Percentiles rank a stretch among this genome's conserved stretches.
These are phyloP conservation scores for Apiotrichum laibachii DNA, from an alignment of 1,284 basidiomycete species.

Conservation along the genomic window DNA sequence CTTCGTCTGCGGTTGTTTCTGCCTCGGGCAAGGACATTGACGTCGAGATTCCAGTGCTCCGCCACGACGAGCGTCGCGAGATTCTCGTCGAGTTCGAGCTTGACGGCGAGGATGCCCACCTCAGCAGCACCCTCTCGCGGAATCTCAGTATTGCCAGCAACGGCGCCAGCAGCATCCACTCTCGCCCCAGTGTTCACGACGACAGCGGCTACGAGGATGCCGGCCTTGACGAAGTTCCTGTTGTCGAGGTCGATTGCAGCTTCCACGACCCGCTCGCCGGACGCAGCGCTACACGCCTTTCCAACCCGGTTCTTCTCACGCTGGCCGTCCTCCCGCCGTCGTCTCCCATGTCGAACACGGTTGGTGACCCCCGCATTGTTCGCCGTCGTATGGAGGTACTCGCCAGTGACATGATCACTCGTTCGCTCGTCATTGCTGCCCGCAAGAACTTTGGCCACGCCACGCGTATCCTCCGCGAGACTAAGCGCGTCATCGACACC, in stretches of 20 bases:
- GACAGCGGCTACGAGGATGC: conserved; percentile 63
- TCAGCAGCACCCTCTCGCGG: background rate
- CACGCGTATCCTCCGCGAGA: conserved; percentile 80
- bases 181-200: conserved; percentile 3
- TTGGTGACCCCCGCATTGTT: conserved; percentile 78
- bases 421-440: conserved; percentile 81
- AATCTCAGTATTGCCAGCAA: conserved; percentile 7
- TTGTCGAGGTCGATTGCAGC: conserved; percentile 84
- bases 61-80: conserved; percentile 88
- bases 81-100: conserved; percentile 91
- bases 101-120: conserved; percentile 48
- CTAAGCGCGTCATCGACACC: conserved; percentile 78
- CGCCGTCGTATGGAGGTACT: conserved; percentile 90
- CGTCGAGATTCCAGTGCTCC: conserved; percentile 86
- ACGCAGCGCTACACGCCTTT: conserved; percentile 76
- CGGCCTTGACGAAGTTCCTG: conserved; percentile 89
- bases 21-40: conserved; percentile 88
- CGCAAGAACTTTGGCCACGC: conserved; percentile 82
- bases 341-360: conserved; percentile 55
- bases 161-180: background rate
- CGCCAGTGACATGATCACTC: conserved; percentile 89
- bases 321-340: conserved; percentile 72
- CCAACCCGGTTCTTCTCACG: conserved; percentile 82
- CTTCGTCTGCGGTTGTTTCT: conserved; percentile 74
- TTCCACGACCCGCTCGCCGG: conserved; percentile 82